A percentile compares a stretch with the other conserved stretches of the same genome.
Evolutionary conservation across 2,329 filamentous ascomycete genomes (phyloP).

Genomic region (Ascochyta koolunga): DNA sequence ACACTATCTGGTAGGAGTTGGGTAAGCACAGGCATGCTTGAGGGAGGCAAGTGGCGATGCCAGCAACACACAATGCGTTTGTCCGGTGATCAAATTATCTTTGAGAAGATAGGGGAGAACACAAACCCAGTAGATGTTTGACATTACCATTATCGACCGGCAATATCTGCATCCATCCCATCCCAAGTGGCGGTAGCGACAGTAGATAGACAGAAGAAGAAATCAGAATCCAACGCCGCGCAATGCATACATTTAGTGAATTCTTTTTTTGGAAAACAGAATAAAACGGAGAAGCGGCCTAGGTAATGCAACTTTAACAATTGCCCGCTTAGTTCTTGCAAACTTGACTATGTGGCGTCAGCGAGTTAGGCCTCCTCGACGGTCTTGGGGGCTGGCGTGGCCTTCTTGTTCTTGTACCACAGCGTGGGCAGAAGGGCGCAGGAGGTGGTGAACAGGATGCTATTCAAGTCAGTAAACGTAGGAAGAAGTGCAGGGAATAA

Average conservation of each 20-base stretch:
- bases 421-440: slow-evolving; percentile 54
- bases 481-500: too few species aligned
- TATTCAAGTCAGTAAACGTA: slow-evolving; percentile 25
- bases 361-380: slow-evolving; percentile 38
- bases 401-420: slow-evolving; percentile 58
- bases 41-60: too few species aligned
- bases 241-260: slow-evolving; percentile 25
- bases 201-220: slow-evolving; percentile 5
- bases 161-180: slow-evolving; percentile 16
- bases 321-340: too few species aligned
- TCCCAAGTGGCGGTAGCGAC: slow-evolving; percentile 10
- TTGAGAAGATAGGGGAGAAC: too few species aligned
- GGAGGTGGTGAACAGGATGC: slow-evolving; percentile 55
- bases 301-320: too few species aligned
- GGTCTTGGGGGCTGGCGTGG: slow-evolving; percentile 43
- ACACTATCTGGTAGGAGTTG: accelerated
- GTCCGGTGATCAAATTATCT: too few species aligned
- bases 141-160: slow-evolving; percentile 18
- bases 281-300: too few species aligned
- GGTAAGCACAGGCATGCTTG: too few species aligned
- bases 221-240: slow-evolving; percentile 26
- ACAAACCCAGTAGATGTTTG: slow-evolving; percentile 6
- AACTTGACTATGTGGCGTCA: too few species aligned
- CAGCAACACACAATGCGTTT: too few species aligned
- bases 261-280: slow-evolving; percentile 1